Percentiles rank a stretch among this genome's conserved stretches.
These are phyloP conservation scores for Epichloe glyceriae DNA, from an alignment of 2,329 filamentous ascomycete genomes.

Conservation along the genomic window DNA sequence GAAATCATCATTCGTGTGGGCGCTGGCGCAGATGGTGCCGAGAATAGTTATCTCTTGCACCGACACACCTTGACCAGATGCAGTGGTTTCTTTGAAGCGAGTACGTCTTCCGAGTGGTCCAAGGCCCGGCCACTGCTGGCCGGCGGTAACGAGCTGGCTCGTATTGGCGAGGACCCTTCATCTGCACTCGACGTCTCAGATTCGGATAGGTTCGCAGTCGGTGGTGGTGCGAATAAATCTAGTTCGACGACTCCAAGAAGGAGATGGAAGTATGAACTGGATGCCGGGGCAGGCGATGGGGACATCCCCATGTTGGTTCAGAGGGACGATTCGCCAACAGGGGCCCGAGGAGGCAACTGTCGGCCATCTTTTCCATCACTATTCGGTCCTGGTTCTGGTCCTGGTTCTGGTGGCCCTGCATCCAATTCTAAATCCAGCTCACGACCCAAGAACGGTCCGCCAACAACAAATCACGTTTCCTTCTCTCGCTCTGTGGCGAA, in stretches of 20 bases:
- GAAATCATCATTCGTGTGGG: slow-evolving; percentile 68
- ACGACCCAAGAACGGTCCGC: slow-evolving; percentile 19
- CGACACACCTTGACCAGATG: slow-evolving; percentile 77
- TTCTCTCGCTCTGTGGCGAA: slow-evolving; percentile 88
- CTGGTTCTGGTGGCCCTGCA: slow-evolving; percentile 23
- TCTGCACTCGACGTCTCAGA: slow-evolving; percentile 12
- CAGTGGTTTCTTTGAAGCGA: slow-evolving; percentile 87
- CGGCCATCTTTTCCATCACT: slow-evolving; percentile 16
- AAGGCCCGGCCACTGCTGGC: slow-evolving; percentile 17
- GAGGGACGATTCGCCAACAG: slow-evolving; percentile 38
- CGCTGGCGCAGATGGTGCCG: slow-evolving; percentile 35
- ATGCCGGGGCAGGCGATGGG: slow-evolving; percentile 56
- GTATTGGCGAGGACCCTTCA: slow-evolving; percentile 35
- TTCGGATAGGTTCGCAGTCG: slow-evolving; percentile 1
- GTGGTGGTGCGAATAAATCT: neutral
- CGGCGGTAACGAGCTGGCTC: slow-evolving; percentile 34
- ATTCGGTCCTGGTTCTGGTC: slow-evolving; percentile 13
- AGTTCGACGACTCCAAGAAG: slow-evolving; percentile 20
- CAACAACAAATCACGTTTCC: slow-evolving; percentile 30
- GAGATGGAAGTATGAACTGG: slow-evolving; percentile 80
- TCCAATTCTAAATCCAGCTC: slow-evolving; percentile 36
- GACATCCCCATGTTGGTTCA: slow-evolving; percentile 84
- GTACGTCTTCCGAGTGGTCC: slow-evolving; percentile 65
- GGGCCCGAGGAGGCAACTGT: slow-evolving; percentile 5
- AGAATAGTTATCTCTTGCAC: slow-evolving; percentile 80